Conservation (phyloP, 2,329 filamentous ascomycete genomes). For the Xenoacremonium recifei region DNA sequence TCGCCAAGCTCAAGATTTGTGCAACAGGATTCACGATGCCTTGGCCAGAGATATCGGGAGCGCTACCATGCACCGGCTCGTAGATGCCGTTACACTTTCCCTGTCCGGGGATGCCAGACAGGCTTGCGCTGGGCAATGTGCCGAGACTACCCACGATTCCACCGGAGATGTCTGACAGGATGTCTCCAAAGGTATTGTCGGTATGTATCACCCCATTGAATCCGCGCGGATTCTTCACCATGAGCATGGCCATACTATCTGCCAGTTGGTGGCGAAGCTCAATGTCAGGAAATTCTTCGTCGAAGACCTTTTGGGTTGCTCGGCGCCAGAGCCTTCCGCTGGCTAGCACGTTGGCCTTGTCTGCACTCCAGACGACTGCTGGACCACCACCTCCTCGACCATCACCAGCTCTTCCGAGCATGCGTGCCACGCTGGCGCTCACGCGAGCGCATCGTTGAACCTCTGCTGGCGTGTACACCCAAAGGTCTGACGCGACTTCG, state of each 20-base stretch:
- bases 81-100: constrained; percentile 67
- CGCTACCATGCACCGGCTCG: constrained; percentile 73
- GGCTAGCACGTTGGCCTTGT: constrained; percentile 54
- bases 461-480: constrained; percentile 43
- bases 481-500: constrained; percentile 45
- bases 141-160: constrained; percentile 47
- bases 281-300: constrained; percentile 42
- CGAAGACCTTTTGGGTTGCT: constrained; percentile 39
- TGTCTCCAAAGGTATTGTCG: constrained; percentile 48
- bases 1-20: constrained; percentile 67
- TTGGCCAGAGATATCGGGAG: constrained; percentile 72
- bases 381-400: constrained; percentile 29
- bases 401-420: constrained; percentile 24
- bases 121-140: constrained; percentile 43
- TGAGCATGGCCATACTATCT: constrained; percentile 47
- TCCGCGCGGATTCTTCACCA: constrained; percentile 44
- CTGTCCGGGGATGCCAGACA: constrained; percentile 39
- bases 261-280: constrained; percentile 44
- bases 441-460: constrained; percentile 47
- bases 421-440: constrained; percentile 41
- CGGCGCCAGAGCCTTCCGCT: constrained; percentile 48
- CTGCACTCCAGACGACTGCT: constrained; percentile 44
- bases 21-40: constrained; percentile 72
- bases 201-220: constrained; percentile 49
- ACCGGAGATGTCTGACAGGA: constrained; percentile 44